phyloP scores from a whole-genome alignment of 768 basidiomycete species.

The Agaricus sinodeliciosus region DNA sequence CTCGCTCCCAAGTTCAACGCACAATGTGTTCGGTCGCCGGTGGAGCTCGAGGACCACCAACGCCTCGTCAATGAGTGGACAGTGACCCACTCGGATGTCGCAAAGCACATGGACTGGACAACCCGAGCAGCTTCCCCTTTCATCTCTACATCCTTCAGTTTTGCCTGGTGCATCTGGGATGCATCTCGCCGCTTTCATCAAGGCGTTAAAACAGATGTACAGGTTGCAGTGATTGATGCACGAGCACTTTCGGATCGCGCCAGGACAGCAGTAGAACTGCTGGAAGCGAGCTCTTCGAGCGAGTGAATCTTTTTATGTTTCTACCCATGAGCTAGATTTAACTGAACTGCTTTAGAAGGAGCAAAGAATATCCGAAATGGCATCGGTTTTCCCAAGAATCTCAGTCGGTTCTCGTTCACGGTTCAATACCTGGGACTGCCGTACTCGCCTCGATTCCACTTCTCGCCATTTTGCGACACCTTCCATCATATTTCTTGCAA shows the following conservation, averaged over 20 bases:
- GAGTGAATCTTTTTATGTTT: conserved; percentile 39
- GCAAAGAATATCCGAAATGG: conserved; percentile 69
- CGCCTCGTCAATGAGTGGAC: conserved; percentile 21
- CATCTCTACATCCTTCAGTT: conserved; percentile 74
- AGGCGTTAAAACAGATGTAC: conserved; percentile 67
- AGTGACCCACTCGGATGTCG: conserved; percentile 57
- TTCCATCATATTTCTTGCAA: conserved; percentile 65
- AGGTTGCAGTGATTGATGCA: conserved; percentile 77
- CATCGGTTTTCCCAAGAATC: conserved; percentile 68
- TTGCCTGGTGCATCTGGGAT: conserved; percentile 80
- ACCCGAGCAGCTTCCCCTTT: conserved; percentile 64
- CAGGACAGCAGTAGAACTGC: conserved; percentile 58
- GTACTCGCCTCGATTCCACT: conserved; percentile 69
- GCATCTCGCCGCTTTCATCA: conserved; percentile 67
- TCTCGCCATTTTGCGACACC: conserved; percentile 51
- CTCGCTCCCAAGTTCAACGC: conserved; percentile 61
- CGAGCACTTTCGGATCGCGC: conserved; percentile 48
- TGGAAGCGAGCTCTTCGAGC: conserved; percentile 42
- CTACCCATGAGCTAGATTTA: conserved; percentile 8
- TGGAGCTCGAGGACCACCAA: conserved; percentile 21
- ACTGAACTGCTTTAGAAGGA: conserved; percentile 34
- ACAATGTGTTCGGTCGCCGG: conserved; percentile 29
- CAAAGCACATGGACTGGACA: conserved; percentile 71
- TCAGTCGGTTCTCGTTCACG: conserved; percentile 68
- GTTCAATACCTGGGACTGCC: conserved; percentile 57